These are phyloP conservation scores for Macrolepiota dolichaula DNA, from an alignment of 768 basidiomycete species.

Conservation along the genomic window DNA sequence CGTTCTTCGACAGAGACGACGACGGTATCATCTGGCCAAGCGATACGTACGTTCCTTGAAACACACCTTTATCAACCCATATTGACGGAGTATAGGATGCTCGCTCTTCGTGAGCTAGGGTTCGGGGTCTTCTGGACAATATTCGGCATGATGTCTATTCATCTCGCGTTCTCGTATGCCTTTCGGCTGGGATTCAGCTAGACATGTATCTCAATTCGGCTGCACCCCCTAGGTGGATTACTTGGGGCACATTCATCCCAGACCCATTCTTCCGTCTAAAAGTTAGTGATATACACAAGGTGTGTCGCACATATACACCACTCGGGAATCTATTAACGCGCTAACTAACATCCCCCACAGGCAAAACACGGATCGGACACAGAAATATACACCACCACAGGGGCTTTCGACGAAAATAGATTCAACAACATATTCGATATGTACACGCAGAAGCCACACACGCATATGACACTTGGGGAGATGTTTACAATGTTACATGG, in stretches of 20 bases:
- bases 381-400: conserved; percentile 30
- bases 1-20: not conserved
- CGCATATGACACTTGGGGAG: conserved; percentile 33
- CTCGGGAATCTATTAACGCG: too few relatives aligned
- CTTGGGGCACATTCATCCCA: not conserved
- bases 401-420: conserved; percentile 34
- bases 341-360: conserved; percentile 17
- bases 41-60: not conserved
- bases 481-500: conserved; percentile 35
- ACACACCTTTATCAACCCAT: not conserved
- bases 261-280: not conserved
- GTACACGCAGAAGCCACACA: conserved; percentile 37
- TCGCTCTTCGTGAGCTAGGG: not conserved
- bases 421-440: conserved; percentile 37
- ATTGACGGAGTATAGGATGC: not conserved
- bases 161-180: too few relatives aligned
- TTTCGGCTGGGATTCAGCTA: too few relatives aligned
- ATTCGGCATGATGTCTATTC: not conserved
- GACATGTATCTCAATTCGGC: not conserved
- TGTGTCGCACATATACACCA: too few relatives aligned
- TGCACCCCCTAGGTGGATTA: not conserved
- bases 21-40: conserved; percentile 7
- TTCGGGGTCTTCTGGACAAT: not conserved
- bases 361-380: conserved; percentile 42
- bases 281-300: not conserved